Conservation (phyloP, 768 basidiomycete genomes). For the Trametes sanguinea region DNA sequence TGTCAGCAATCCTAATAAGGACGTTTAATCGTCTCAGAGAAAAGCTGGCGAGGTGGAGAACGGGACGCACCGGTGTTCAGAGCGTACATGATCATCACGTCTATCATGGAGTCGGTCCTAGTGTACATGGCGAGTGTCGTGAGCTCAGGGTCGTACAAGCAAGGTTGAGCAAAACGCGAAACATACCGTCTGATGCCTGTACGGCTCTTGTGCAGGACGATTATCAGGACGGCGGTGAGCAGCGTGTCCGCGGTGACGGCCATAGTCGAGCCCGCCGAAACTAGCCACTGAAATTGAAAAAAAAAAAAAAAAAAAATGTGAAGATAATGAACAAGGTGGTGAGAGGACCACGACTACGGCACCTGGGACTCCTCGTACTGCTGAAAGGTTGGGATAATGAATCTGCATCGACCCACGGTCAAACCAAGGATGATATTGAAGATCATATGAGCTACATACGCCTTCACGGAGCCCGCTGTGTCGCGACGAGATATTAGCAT, state of each 20-base stretch:
- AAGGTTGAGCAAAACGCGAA: too few species aligned
- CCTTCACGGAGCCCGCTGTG: too few species aligned
- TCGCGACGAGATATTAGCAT: not conserved
- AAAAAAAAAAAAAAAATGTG: too few species aligned
- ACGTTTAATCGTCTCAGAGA: not conserved
- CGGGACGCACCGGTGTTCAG: constrained; percentile 4
- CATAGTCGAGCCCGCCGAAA: not conserved
- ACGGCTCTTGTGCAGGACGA: not conserved
- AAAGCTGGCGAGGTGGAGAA: not conserved
- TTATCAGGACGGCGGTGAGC: constrained; percentile 1
- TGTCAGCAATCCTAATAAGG: not conserved
- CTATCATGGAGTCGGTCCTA: constrained; percentile 8
- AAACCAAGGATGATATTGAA: not conserved
- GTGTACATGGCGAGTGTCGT: not conserved
- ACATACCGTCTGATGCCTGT: constrained; percentile 7
- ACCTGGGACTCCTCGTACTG: too few species aligned
- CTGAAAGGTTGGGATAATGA: too few species aligned
- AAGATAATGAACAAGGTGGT: too few species aligned
- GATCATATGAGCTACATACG: too few species aligned
- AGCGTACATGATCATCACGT: constrained; percentile 1
- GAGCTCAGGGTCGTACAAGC: not conserved
- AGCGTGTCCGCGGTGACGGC: constrained; percentile 5
- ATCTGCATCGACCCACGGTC: too few species aligned
- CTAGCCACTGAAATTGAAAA: not conserved
- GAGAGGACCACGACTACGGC: too few species aligned